Conservation (phyloP, 306 rosid species). For the Phaseolus lunatus region DNA sequence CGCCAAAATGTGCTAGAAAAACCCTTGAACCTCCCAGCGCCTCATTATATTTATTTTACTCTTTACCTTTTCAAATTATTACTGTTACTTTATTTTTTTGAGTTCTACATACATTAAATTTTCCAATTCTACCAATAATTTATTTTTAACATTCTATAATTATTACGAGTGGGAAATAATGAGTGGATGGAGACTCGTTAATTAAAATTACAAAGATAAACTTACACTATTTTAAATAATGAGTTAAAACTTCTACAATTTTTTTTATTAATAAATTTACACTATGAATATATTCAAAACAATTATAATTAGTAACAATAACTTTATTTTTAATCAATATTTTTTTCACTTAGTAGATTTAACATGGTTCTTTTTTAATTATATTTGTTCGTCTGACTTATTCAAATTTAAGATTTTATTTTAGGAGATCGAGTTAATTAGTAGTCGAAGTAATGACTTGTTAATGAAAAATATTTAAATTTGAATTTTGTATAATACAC, state of each 20-base stretch:
- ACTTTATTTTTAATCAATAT: no score
- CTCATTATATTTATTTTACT: background rate
- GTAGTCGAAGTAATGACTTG: no score
- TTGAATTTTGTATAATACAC: no score
- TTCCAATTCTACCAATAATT: background rate
- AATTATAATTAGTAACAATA: no score
- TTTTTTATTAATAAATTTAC: background rate
- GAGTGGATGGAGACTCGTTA: background rate
- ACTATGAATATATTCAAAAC: background rate
- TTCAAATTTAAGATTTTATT: no score
- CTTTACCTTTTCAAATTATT: background rate
- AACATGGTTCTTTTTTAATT: no score
- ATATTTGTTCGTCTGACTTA: no score
- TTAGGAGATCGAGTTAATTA: no score
- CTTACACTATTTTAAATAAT: background rate
- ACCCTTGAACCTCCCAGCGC: conserved; percentile 40
- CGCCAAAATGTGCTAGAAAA: conserved; percentile 52
- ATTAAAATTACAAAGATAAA: background rate
- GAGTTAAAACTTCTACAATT: background rate
- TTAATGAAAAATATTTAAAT: no score
- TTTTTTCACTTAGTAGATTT: no score
- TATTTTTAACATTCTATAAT: background rate
- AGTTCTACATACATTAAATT: background rate
- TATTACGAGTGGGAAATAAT: background rate
- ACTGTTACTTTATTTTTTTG: background rate